Evolutionary conservation across 306 rosid species (phyloP), one percentile per base, ranked within the genome.

Genomic region (Cucurbita argyrosperma): DNA sequence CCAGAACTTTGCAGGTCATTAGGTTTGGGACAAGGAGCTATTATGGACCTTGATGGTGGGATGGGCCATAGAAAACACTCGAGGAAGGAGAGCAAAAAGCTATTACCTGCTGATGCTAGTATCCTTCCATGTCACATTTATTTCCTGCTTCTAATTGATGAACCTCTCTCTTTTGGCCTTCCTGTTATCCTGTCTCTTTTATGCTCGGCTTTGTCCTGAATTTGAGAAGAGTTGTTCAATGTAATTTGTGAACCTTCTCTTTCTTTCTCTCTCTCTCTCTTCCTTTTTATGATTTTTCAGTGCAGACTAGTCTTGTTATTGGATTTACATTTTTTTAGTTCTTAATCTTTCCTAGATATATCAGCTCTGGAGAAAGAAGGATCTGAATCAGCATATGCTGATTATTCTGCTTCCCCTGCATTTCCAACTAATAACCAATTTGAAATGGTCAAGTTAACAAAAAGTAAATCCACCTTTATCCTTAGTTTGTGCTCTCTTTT

Each of bases 1-100:
- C 55, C 96, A 94, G 99, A 85, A 78, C 87, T 87, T 71, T 94
- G 99, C 81, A 84, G 86, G 86, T 86, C 91, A 37, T 73, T 87
- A 78, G 79, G 75, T 77, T 78, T 76, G 77, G 67, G 77, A 51
- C 84, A 79, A 76, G 88, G 87, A 80, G 58, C 85, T 75, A 69
- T 62, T 47, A 37, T 84, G 84, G 91, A 83, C 84, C 79, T 78
- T 69, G 81, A 83, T 85, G 85, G 91, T 46, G 78, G 83, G 76
- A 76, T 78, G 62, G 76, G 82, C 68, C 85, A 83, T 47, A 88
- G 86, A 74, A 94, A 88, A 75, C 87, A 88, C 72, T 81, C 87
- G 21, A 90, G 88, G 87, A 94, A 87, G 76, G 94, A 88, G 84
- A 88, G 71, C 89, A 94, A 88, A 78, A 94, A 88, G 88, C 74